Conservation (phyloP, 768 basidiomycete genomes). For the Cystobasidium ongulense region DNA sequence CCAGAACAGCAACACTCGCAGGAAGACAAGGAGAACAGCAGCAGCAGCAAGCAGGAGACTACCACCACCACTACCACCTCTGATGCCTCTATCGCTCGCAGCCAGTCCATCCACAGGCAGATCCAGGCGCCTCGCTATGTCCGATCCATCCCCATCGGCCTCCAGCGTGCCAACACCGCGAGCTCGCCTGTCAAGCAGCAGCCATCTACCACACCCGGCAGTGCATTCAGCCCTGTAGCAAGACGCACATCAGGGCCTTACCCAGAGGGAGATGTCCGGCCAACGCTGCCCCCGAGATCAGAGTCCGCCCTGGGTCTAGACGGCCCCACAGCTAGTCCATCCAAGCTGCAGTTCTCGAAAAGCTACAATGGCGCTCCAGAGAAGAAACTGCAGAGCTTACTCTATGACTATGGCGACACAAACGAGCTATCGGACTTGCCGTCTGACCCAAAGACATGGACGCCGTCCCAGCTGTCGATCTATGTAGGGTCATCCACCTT, state of each 20-base stretch:
- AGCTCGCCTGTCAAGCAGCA: not conserved
- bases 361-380: not conserved
- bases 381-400: not conserved
- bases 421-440: not conserved
- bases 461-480: slow-evolving; percentile 36
- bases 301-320: not conserved
- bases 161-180: slow-evolving; percentile 2
- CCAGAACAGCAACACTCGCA: not conserved
- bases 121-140: slow-evolving; percentile 7
- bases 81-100: not conserved
- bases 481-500: slow-evolving; percentile 2
- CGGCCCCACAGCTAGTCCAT: not conserved
- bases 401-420: slow-evolving; percentile 11
- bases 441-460: slow-evolving; percentile 38
- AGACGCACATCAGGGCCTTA: not conserved
- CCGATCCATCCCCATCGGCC: not conserved
- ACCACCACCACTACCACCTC: too few species aligned
- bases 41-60: too few species aligned
- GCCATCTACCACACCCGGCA: not conserved
- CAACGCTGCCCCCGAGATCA: not conserved
- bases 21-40: too few species aligned
- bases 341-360: not conserved
- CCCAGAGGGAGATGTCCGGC: not conserved
- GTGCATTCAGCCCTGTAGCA: not conserved
- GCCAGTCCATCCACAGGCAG: not conserved